phyloP scores from a whole-genome alignment of 2,329 filamentous ascomycete genomes.

The Fusarium sp. region DNA sequence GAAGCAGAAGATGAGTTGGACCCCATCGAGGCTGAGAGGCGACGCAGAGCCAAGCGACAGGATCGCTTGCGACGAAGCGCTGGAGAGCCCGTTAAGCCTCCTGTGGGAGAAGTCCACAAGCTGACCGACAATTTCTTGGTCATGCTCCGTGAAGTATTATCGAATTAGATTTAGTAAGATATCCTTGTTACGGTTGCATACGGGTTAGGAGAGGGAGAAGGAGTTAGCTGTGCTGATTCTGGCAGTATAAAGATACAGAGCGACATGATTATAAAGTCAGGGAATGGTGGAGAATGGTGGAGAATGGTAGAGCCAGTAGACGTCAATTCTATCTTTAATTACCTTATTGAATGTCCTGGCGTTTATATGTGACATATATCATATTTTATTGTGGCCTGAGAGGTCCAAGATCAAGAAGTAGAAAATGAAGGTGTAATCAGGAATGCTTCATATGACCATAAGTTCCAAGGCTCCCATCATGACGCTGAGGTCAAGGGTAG shows the following conservation, averaged over 20 bases:
- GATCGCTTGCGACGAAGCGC: conserved; percentile 82
- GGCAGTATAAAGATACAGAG: conserved; percentile 1
- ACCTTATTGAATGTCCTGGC: neutral
- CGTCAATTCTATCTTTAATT: neutral
- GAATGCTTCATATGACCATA: neutral
- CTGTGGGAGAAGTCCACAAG: conserved; percentile 81
- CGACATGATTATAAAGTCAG: neutral
- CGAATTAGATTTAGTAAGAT: conserved; percentile 62
- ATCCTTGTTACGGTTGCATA: conserved; percentile 16
- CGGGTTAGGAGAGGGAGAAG: conserved; percentile 2
- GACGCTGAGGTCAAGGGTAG: neutral
- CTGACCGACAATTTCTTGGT: conserved; percentile 80
- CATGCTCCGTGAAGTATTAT: conserved; percentile 84
- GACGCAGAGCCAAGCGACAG: conserved; percentile 77
- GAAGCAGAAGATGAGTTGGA: conserved; percentile 82
- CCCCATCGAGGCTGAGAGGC: conserved; percentile 87
- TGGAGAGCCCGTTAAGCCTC: conserved; percentile 84
- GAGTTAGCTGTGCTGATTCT: conserved; percentile 11
- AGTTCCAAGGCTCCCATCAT: neutral
- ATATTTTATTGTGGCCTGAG: neutral
- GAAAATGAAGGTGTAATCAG: neutral
- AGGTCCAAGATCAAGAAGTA: neutral
- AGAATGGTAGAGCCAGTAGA: conserved; percentile 2
- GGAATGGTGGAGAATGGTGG: neutral
- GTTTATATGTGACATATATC: neutral